These are phyloP conservation scores for Eutrema heterophyllum DNA, from an alignment of 345 rosid genomes.

Conservation along the genomic window DNA sequence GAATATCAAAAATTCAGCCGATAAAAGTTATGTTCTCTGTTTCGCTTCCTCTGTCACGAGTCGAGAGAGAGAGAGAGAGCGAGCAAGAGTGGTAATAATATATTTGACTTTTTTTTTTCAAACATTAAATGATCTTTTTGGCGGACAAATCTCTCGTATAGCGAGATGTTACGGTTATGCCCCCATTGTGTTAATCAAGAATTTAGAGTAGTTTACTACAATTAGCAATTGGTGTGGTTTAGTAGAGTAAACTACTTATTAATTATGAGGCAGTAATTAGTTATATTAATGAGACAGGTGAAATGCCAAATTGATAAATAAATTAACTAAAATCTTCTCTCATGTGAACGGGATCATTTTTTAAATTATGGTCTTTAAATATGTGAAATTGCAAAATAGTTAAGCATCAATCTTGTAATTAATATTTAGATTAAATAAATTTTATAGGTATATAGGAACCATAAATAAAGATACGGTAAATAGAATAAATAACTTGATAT, in stretches of 20 bases:
- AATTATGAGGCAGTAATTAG: not conserved
- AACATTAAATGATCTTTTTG: conserved; percentile 22
- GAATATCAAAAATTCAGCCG: not conserved
- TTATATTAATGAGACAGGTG: not conserved
- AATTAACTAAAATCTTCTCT: not conserved
- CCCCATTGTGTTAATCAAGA: conserved; percentile 1
- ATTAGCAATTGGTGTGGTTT: not conserved
- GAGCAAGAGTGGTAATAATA: not conserved
- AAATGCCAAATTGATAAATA: not conserved
- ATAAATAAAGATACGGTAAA: no score
- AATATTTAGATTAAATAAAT: no score
- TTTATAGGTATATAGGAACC: no score
- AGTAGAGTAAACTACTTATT: not conserved
- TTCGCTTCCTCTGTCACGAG: conserved; percentile 26
- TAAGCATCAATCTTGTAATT: no score
- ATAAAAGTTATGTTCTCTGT: conserved; percentile 15
- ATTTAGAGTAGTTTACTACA: not conserved
- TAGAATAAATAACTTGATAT: no score
- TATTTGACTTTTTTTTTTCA: conserved; percentile 18
- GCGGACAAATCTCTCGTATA: conserved; percentile 20
- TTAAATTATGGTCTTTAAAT: no score
- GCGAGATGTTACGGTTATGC: conserved; percentile 10
- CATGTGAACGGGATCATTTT: not conserved
- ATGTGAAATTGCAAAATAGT: not conserved
- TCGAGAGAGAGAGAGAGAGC: not conserved